Evolutionary conservation across 345 rosid genomes (phyloP).

Genomic region (Clausena lansium): DNA sequence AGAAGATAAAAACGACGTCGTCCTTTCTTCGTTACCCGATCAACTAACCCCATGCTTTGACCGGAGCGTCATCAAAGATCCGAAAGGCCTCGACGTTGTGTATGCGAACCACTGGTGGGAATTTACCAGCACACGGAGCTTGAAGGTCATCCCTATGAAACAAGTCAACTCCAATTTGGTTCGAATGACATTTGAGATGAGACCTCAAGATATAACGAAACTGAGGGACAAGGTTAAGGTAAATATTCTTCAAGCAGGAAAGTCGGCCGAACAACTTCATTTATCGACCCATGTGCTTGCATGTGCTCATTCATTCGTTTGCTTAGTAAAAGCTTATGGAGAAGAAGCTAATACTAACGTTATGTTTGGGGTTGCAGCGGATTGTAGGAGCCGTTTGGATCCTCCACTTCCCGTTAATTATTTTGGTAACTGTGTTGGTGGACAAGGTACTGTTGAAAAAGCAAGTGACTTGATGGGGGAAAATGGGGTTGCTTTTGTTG

Average conservation of each 20-base stretch:
- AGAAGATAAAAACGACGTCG: too few relatives aligned
- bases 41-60: slow-evolving; percentile 12
- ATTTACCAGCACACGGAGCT: slow-evolving; percentile 2
- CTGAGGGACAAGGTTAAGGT: slow-evolving; percentile 10
- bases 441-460: too few relatives aligned
- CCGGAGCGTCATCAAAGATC: slow-evolving; percentile 15
- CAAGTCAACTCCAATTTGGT: background rate
- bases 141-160: background rate
- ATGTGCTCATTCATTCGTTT: slow-evolving; percentile 13
- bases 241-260: background rate
- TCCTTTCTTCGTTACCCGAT: slow-evolving; percentile 13
- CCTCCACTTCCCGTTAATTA: slow-evolving; percentile 20
- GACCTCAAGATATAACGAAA: slow-evolving; percentile 19
- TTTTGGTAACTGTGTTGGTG: slow-evolving; percentile 28
- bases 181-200: background rate
- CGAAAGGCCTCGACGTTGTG: background rate
- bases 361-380: slow-evolving; percentile 17
- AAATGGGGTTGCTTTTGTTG: background rate
- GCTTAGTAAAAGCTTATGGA: slow-evolving; percentile 20
- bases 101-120: background rate
- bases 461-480: background rate
- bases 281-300: slow-evolving; percentile 32
- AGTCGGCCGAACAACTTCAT: background rate
- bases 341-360: background rate
- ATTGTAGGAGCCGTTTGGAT: slow-evolving; percentile 27